These are phyloP conservation scores for Amborella trichopoda DNA, from an alignment of 164 flowering plant species.

Conservation along the genomic window DNA sequence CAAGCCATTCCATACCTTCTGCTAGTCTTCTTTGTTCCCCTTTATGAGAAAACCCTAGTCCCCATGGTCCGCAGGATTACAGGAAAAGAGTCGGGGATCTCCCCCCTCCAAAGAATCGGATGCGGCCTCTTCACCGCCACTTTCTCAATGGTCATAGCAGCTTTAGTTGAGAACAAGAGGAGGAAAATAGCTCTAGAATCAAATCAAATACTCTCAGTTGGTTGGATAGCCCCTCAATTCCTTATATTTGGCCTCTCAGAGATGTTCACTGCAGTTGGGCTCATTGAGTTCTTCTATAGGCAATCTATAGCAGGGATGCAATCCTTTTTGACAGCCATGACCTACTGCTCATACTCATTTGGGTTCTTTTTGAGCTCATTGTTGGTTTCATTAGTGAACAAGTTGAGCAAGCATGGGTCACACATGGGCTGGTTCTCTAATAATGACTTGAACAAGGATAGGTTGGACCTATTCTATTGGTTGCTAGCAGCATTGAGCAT, in stretches of 20 bases:
- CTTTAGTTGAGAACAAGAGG: constrained; percentile 50
- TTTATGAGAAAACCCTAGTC: constrained; percentile 51
- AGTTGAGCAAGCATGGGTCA: constrained; percentile 23
- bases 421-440: constrained; percentile 46
- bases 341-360: constrained; percentile 60
- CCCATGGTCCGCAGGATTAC: constrained; percentile 46
- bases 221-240: constrained; percentile 60
- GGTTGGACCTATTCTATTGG: constrained; percentile 67
- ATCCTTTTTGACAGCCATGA: constrained; percentile 58
- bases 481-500: constrained; percentile 48
- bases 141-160: constrained; percentile 73
- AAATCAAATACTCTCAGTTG: constrained; percentile 26
- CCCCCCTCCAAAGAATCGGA: constrained; percentile 57
- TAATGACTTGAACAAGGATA: constrained; percentile 54
- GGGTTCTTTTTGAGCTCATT: constrained; percentile 61
- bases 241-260: constrained; percentile 56
- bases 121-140: constrained; percentile 51
- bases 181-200: constrained; percentile 14
- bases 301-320: constrained; percentile 55
- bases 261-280: constrained; percentile 71
- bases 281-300: constrained; percentile 61
- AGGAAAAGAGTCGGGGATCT: constrained; percentile 43
- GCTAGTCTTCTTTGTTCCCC: constrained; percentile 58
- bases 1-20: constrained; percentile 59
- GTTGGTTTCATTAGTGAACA: constrained; percentile 51